A percentile compares a stretch with the other conserved stretches of the same genome.
phyloP scores from a whole-genome alignment of 768 basidiomycete species.

The Boletus fagicola region DNA sequence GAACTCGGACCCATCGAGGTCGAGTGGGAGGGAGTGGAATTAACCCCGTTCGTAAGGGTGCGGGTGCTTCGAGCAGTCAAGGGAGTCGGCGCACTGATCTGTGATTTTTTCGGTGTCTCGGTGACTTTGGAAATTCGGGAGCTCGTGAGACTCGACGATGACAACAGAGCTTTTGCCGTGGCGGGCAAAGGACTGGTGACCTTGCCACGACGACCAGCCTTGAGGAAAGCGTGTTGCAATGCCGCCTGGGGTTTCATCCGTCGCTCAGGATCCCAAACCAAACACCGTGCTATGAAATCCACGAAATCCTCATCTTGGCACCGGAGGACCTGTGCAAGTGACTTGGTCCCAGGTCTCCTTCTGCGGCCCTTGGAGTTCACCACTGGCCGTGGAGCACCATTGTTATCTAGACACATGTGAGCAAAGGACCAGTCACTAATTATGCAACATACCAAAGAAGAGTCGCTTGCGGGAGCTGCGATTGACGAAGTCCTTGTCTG shows the following conservation, averaged over 20 bases:
- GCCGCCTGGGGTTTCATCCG: slow-evolving; percentile 93
- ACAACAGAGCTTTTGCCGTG: slow-evolving; percentile 54
- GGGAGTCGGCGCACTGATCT: slow-evolving; percentile 87
- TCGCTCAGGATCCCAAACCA: slow-evolving; percentile 98
- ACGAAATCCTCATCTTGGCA: slow-evolving; percentile 94
- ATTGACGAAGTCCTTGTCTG: slow-evolving; percentile 93
- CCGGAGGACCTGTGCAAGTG: slow-evolving; percentile 82
- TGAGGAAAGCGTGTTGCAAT: slow-evolving; percentile 86
- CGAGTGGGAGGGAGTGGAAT: slow-evolving; percentile 59
- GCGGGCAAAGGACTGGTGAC: slow-evolving; percentile 41
- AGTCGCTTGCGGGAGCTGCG: slow-evolving; percentile 90
- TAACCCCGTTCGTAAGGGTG: slow-evolving; percentile 46
- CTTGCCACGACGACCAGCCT: slow-evolving; percentile 59
- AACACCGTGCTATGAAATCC: slow-evolving; percentile 94
- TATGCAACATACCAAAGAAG: slow-evolving; percentile 77
- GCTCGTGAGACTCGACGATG: slow-evolving; percentile 52
- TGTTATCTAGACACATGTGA: slow-evolving; percentile 62
- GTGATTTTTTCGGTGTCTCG: slow-evolving; percentile 83
- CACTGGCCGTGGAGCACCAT: slow-evolving; percentile 88
- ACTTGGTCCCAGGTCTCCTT: slow-evolving; percentile 88
- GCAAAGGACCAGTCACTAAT: neutral
- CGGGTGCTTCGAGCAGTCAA: slow-evolving; percentile 75
- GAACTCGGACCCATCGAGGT: slow-evolving; percentile 59
- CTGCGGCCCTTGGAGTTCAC: slow-evolving; percentile 96
- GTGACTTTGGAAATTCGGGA: slow-evolving; percentile 54